phyloP scores from a whole-genome alignment of 106 monocot genomes.

The Apostasia ramifera region DNA sequence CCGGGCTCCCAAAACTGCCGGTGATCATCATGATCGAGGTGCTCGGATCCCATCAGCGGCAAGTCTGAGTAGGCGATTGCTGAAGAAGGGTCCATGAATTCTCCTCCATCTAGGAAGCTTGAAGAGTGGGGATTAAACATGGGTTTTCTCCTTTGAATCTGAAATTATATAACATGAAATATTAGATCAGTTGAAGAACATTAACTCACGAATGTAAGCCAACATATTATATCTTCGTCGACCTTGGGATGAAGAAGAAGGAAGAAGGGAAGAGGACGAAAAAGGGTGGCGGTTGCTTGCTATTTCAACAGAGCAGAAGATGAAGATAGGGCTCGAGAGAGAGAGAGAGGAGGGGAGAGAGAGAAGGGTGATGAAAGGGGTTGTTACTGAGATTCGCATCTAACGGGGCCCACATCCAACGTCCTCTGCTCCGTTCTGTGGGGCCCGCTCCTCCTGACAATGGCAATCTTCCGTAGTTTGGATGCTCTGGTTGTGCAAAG shows the following conservation, averaged over 20 bases:
- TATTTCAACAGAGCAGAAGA: not conserved
- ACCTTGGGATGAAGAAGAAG: not conserved
- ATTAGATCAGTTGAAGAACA: not conserved
- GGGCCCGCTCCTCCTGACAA: too few relatives aligned
- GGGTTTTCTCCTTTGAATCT: not conserved
- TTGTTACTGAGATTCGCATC: constrained; percentile 41
- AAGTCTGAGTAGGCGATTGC: constrained; percentile 15
- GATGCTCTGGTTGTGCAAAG: too few relatives aligned
- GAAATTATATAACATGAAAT: not conserved
- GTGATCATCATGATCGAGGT: not conserved
- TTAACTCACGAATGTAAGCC: not conserved
- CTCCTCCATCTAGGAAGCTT: not conserved
- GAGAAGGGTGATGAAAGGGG: not conserved
- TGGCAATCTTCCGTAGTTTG: too few relatives aligned
- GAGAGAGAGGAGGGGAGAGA: constrained; percentile 5
- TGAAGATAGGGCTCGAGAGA: not conserved
- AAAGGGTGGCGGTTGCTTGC: not conserved
- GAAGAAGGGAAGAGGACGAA: not conserved
- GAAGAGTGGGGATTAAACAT: constrained; percentile 2
- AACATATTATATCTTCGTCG: not conserved
- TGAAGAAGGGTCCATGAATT: not conserved
- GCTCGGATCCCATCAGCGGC: constrained; percentile 2
- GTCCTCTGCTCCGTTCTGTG: not conserved
- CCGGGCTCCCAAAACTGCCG: not conserved
- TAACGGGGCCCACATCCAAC: constrained; percentile 9